Evolutionary conservation across 2,329 filamentous ascomycete species (phyloP), one percentile per base, ranked within the genome.

Genomic region (Cercospora sp.): DNA sequence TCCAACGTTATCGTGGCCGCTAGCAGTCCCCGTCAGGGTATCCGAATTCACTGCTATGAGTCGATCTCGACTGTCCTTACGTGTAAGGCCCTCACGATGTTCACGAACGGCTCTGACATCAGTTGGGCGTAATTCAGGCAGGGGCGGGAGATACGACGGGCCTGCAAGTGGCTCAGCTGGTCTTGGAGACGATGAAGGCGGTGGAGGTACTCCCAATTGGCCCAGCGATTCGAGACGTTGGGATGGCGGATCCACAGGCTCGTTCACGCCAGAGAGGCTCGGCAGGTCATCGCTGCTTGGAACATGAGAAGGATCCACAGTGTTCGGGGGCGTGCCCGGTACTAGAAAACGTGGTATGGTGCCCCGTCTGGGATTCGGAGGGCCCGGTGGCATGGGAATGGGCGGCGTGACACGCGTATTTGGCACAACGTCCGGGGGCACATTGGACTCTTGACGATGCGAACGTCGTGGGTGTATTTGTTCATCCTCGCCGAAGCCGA

Each of bases 371-470:
- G 18, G 45, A 8, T 51, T 24, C 10, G 45, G 18, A 7, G 45
- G 21, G 45, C 45, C 45, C 45, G 21, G 18, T 24, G 45, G 45
- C 21, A 24, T 24, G 18, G 45, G 45, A 24, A 13, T 51, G 45
- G 45, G 21, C 45, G 9, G 45, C 18, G 18, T 21, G 5, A 26
- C 21, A 24, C 18, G 21, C 13, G 18, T 3, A 10, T 26, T 49
- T 30, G 53, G 26, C 21, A 58, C 16, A 4, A 58, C 30, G 21
- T 58, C 26, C 26, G 53, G 53, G n/a, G 53, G 13, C 53, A 58
- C 53, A 30, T 59, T 59, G 28, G 57, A 59, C 16, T 59, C 57
- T 58, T 58, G 53, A n/a, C 53, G 53, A 32, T n/a, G 57, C 21
- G 45, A 51, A 13, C 21, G 45, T 13, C 45, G 30, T 26, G 57